Percentiles rank a stretch among this genome's conserved stretches.
Conservation (phyloP, 108 stramenopile genomes). For the Fragilaria crotonensis region DNA sequence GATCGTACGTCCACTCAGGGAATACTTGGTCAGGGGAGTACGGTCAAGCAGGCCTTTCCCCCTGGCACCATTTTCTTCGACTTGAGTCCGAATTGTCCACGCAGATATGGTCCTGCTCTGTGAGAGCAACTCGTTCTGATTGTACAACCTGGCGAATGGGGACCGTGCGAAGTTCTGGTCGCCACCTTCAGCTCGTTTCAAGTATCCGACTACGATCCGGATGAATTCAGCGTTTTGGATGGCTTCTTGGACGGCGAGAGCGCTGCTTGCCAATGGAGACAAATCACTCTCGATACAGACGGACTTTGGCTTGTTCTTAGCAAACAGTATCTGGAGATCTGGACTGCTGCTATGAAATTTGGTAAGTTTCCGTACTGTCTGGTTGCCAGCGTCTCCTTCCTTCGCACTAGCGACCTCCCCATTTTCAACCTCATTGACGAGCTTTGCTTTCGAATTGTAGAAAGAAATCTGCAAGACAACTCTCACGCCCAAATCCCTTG, state of each 20-base stretch:
- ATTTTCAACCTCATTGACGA: background rate
- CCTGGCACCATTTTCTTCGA: conserved; percentile 18
- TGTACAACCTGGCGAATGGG: background rate
- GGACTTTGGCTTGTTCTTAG: background rate
- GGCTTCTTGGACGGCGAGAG: background rate
- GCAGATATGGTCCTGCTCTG: conserved; percentile 23
- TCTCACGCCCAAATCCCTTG: conserved; percentile 10
- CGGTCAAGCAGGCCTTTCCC: background rate
- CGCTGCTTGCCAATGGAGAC: background rate
- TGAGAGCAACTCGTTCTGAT: background rate
- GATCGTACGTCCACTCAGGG: background rate
- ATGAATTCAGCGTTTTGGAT: background rate
- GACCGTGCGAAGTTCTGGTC: background rate
- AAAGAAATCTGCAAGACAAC: conserved; percentile 34
- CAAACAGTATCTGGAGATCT: background rate
- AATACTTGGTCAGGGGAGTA: background rate
- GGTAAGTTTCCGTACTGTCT: too few relatives aligned
- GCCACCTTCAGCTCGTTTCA: background rate
- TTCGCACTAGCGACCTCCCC: too few relatives aligned
- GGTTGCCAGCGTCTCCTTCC: too few relatives aligned
- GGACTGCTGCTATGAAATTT: too few relatives aligned
- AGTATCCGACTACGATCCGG: background rate
- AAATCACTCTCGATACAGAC: background rate
- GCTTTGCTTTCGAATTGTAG: conserved; percentile 20
- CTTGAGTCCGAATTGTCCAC: conserved; percentile 46